phyloP scores from a whole-genome alignment of 2,329 filamentous ascomycete genomes.

The Trichoderma endophyticum region DNA sequence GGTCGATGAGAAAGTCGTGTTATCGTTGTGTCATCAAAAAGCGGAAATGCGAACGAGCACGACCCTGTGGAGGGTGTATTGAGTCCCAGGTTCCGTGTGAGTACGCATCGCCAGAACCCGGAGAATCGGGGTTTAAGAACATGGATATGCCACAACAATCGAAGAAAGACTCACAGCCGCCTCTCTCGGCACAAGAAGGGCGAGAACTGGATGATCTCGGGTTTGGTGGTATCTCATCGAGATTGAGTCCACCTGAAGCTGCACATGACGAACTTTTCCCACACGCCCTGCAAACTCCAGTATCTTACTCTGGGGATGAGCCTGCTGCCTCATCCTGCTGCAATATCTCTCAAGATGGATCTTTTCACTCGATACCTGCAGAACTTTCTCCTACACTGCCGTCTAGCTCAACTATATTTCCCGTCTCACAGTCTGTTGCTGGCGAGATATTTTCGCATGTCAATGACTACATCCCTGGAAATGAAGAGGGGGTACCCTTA shows the following conservation, averaged over 20 bases:
- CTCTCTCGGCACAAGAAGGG: background rate
- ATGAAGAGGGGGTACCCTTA: background rate
- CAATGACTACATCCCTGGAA: background rate
- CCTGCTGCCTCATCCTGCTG: background rate
- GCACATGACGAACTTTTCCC: background rate
- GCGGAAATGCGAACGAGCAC: background rate
- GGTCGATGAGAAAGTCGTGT: background rate
- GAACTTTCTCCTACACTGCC: background rate
- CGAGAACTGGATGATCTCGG: background rate
- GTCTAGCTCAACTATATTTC: background rate
- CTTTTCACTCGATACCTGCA: background rate
- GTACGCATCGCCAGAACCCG: background rate
- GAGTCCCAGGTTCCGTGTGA: background rate
- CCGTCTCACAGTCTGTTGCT: background rate
- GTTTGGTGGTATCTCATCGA: background rate
- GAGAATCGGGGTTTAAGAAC: background rate
- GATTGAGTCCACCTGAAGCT: background rate
- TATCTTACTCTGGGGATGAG: background rate
- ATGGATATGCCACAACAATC: background rate
- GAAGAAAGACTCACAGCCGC: background rate
- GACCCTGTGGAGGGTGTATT: background rate
- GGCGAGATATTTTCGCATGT: background rate
- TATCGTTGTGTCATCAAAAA: background rate
- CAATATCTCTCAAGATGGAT: background rate
- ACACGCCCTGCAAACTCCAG: background rate